Evolutionary conservation across 106 monocot species (phyloP).

Genomic region (Platanthera guangdongensis): DNA sequence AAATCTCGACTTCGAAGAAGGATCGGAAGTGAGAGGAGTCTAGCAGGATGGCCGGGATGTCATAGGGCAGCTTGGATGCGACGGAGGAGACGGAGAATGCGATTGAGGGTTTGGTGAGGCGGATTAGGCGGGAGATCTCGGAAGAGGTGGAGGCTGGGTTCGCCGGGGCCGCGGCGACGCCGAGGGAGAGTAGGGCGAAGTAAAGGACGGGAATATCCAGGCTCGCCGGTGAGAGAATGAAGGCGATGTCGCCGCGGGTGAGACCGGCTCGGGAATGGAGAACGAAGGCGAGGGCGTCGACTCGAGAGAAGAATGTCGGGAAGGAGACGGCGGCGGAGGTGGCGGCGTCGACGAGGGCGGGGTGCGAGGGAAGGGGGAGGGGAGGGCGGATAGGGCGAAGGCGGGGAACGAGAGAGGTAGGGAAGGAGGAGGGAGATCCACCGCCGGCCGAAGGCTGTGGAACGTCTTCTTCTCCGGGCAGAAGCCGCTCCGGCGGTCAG

Average conservation of each 20-base stretch:
- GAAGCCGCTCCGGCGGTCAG: slow-evolving; percentile 27
- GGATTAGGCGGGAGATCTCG: slow-evolving; percentile 44
- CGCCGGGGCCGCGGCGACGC: slow-evolving; percentile 42
- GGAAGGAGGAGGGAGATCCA: slow-evolving; percentile 22
- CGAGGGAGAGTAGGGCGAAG: slow-evolving; percentile 59
- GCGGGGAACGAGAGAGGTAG: slow-evolving; percentile 31
- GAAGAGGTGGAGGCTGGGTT: slow-evolving; percentile 45
- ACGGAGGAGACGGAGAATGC: slow-evolving; percentile 33
- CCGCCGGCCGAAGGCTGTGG: slow-evolving; percentile 35
- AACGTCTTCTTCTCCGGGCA: slow-evolving; percentile 24
- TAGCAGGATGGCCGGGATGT: slow-evolving; percentile 23
- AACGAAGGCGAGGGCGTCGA: slow-evolving; percentile 20
- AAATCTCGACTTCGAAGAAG: background rate
- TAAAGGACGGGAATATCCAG: slow-evolving; percentile 51
- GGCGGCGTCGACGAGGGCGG: slow-evolving; percentile 37
- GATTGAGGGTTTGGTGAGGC: slow-evolving; percentile 30
- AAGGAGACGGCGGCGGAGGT: slow-evolving; percentile 31
- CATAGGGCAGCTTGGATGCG: slow-evolving; percentile 29
- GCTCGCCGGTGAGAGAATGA: slow-evolving; percentile 34
- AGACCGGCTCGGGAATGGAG: slow-evolving; percentile 12
- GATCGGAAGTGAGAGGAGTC: slow-evolving; percentile 42
- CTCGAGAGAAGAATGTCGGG: slow-evolving; percentile 24
- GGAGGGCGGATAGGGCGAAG: slow-evolving; percentile 40
- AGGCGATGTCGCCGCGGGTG: slow-evolving; percentile 37
- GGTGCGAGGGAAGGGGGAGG: slow-evolving; percentile 31